These are phyloP conservation scores for Chloromonas sp. DNA, from an alignment of 163 green algal species.

Conservation along the genomic window DNA sequence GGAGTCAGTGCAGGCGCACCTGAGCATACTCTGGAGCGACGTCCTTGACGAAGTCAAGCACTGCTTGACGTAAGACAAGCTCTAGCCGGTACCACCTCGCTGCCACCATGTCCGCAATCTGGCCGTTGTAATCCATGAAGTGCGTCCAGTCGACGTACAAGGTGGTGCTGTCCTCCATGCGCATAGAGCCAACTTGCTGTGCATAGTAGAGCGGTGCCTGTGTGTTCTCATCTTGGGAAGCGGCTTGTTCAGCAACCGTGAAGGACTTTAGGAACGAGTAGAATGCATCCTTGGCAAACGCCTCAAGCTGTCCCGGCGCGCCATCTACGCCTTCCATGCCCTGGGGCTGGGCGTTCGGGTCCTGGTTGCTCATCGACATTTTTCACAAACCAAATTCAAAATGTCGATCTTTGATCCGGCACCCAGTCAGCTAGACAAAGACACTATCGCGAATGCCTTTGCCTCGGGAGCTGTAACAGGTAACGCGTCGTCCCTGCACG, in stretches of 20 bases:
- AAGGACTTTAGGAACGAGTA: conserved; percentile 1
- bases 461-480: not conserved
- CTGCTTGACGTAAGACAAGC: conserved; percentile 66
- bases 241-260: not conserved
- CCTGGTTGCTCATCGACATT: not conserved
- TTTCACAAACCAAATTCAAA: too few relatives aligned
- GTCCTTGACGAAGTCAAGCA: conserved; percentile 71
- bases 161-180: conserved; percentile 39
- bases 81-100: conserved; percentile 74
- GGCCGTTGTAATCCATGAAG: conserved; percentile 57
- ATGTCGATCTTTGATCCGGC: too few relatives aligned
- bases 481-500: not conserved
- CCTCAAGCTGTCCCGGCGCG: not conserved
- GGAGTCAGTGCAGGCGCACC: conserved; percentile 1
- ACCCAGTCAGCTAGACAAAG: not conserved
- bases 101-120: conserved; percentile 50
- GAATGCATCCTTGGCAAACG: not conserved
- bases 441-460: not conserved
- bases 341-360: not conserved
- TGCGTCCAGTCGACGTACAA: conserved; percentile 74
- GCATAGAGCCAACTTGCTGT: conserved; percentile 23
- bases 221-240: not conserved
- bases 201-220: conserved; percentile 6
- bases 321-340: not conserved
- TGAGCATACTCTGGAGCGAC: conserved; percentile 30